Evolutionary conservation across 2,329 filamentous ascomycete genomes (phyloP), one percentile per base, ranked within the genome.

Genomic region (Talaromyces sp.): DNA sequence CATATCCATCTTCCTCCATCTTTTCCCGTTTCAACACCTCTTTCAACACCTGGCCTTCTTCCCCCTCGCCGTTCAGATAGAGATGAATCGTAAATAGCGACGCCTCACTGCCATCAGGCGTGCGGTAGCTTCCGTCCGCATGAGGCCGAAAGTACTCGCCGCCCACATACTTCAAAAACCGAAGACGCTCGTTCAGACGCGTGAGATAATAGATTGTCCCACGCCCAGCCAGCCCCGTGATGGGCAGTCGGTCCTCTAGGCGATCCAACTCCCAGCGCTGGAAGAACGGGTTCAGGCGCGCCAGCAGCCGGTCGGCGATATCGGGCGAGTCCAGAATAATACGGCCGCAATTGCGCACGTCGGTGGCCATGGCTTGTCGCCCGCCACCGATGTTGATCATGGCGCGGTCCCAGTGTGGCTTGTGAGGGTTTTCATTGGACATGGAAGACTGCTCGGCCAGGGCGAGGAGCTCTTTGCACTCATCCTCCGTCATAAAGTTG

Each of bases 81-180:
- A 86, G 65, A 62, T 86, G 83, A 31, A 86, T 67, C 0, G 84
- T 86, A 64, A 80, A 83, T 56, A 79, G 80, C 1, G 81, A 82
- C 13, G 73, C 69, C 69, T 84, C 78, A 21, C 71, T 76, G 8
- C 78, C 74, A 58, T 85, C 81, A 0, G 81, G 79, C 17, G 84
- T 86, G 55, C 77, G 77, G 66, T 89, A 93, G 0, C 77, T 67
- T 0, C 83, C 86, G 69, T 93, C 90, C 65, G 82, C 86, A 69
- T 93, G 90, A 4, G 86, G 80, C 62, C 81, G 82, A 68, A 96
- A 95, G 70, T 87, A 93, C 67, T 92, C 86, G 0, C 89, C 89
- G 0, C 80, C 75, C 0, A 81, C 80, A 70, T 95, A 95, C 68
- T 84, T 87, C 56, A 96, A 75, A 67, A 93, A 93, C 29, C 91